Base-by-base conservation (phyloP, 306 rosid species). In the Parietaria judaica region DNA sequence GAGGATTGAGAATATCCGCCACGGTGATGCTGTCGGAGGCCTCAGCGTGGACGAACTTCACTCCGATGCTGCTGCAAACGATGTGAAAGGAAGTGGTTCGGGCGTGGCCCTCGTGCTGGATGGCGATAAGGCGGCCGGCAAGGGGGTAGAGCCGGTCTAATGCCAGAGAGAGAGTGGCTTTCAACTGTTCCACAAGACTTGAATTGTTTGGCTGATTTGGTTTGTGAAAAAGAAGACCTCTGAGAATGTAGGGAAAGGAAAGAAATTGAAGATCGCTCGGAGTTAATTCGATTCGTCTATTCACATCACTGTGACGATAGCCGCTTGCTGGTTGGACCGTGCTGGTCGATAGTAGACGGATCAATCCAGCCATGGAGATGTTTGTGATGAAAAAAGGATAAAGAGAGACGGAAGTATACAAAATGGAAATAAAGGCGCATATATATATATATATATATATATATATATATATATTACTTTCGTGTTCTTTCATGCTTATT, bases 11-110 rank as follows among this genome's bases (percentile, higher is more conserved):
- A n/a, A 66, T 56, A 15, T 56, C 7, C 56, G 56, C 64, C 5
- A 43, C 64, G 39, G 37, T 39, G 6, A 10, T 36, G 31, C 37
- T 56, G 44, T 39, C 51, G n/a, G 36, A 64, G 12, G 16, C 3
- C 11, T 41, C 38, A 11, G 71, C 64, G 10, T 67, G 65, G 51
- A 58, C 71, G 49, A 37, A 57, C 0, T 14, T 34, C 3, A 43
- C 52, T 5, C 71, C 71, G 4, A 14, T 41, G 8, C 64, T 64
- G 12, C 63, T 70, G 63, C 86, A 81, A 10, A 51, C 8, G 15
- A 78, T 36, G 52, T 10, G 5, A 4, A 48, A 11, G 14, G 52
- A 48, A 1, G 52, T 6, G 5, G 14, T 10, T 1, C 14, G n/a
- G 4, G 5, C 14, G 10, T 48, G 5, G 52, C 14, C 52, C n/a